phyloP scores from a whole-genome alignment of 1,139 yeast genomes.

The Blastobotrys petasosporus region DNA sequence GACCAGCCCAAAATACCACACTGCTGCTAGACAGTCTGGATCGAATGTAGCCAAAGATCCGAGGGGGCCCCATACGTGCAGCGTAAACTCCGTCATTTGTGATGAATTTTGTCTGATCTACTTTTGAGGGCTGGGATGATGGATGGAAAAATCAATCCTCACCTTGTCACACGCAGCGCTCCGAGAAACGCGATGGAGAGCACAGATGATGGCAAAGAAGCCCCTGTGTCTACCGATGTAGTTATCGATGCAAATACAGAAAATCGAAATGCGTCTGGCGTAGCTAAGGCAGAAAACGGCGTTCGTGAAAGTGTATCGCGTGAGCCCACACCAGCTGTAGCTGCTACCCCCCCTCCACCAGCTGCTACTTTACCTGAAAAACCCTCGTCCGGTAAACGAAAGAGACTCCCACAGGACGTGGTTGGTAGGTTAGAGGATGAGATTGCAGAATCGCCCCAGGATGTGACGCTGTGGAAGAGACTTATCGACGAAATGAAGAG shows the following conservation, averaged over 20 bases:
- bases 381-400: slow-evolving; percentile 22
- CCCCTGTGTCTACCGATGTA: too few species aligned
- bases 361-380: neutral
- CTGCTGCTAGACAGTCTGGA: slow-evolving; percentile 41
- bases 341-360: neutral
- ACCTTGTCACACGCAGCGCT: too few species aligned
- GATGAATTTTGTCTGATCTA: neutral
- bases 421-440: slow-evolving; percentile 57
- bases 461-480: slow-evolving; percentile 52
- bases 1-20: slow-evolving; percentile 33
- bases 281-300: neutral
- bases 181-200: too few species aligned
- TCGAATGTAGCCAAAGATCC: slow-evolving; percentile 34
- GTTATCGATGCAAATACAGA: too few species aligned
- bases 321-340: neutral
- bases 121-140: too few species aligned
- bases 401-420: slow-evolving; percentile 39
- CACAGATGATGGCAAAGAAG: too few species aligned
- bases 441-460: slow-evolving; percentile 50
- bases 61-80: slow-evolving; percentile 55
- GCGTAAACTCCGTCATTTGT: slow-evolving; percentile 18
- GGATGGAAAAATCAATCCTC: neutral
- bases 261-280: neutral
- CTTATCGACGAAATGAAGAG: slow-evolving; percentile 49
- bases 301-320: neutral